Conservation (phyloP, 257 asterid genomes). For the Linaria vulgaris region DNA sequence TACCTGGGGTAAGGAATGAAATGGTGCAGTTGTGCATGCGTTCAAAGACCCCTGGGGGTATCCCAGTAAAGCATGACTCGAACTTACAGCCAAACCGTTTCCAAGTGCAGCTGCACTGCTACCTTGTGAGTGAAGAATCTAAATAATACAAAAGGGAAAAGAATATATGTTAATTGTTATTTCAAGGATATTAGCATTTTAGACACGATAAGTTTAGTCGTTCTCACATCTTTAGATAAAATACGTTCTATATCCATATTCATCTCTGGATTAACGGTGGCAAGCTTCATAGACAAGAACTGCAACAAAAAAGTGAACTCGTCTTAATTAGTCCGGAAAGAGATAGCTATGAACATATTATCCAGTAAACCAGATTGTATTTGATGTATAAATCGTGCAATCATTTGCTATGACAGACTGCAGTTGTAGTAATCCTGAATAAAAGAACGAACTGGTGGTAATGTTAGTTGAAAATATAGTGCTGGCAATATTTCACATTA, state of each 20-base stretch:
- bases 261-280: conserved; percentile 76
- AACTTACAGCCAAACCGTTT: conserved; percentile 44
- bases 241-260: conserved; percentile 56
- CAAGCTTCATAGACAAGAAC: conserved; percentile 84
- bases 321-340: conserved; percentile 9
- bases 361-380: too few relatives aligned
- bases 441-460: too few relatives aligned
- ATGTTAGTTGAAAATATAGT: too few relatives aligned
- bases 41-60: conserved; percentile 53
- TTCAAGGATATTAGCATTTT: not conserved
- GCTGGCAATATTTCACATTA: not conserved
- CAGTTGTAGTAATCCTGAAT: too few relatives aligned
- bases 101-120: conserved; percentile 45
- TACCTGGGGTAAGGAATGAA: conserved; percentile 71
- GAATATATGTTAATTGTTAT: conserved; percentile 2
- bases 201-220: not conserved
- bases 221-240: conserved; percentile 66
- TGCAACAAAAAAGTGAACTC: conserved; percentile 34
- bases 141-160: conserved; percentile 10
- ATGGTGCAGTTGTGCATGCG: conserved; percentile 38
- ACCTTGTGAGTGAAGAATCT: conserved; percentile 70
- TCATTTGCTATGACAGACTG: too few relatives aligned
- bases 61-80: conserved; percentile 54
- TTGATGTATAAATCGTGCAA: too few relatives aligned
- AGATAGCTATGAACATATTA: too few relatives aligned